Base-by-base conservation (phyloP, 768 basidiomycete species). In the Phanerodontia chrysosporium region DNA sequence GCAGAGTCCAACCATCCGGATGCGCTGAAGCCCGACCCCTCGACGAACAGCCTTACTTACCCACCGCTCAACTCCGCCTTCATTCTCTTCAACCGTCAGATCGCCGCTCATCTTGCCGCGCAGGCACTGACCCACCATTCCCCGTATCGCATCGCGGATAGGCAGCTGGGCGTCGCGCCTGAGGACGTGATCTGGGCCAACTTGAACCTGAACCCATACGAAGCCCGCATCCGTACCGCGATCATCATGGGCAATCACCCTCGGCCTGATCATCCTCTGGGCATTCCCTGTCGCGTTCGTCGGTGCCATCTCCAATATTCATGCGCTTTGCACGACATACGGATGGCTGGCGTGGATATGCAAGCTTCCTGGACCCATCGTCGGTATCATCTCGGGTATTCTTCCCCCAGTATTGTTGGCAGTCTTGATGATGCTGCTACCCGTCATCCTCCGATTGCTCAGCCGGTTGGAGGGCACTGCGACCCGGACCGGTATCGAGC, bases 171-270 rank as follows among this genome's bases (percentile, higher is more conserved):
- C 70, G 86, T 96, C 54, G 81, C 88, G 0, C 95, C 95, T 0
- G 79, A 81, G 28, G 95, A 97, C 72, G 88, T 99, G 48, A 88
- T 98, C 62, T 98, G 96, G 95, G 74, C 80, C 3, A 98, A 97
- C 70, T 78, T 99, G 9, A 82, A 83, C 29, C 70, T 98, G 76
- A 96, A 95, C 69, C 89, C 93, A 0, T 98, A 97, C 65, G 92
- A 95, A 59, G 69, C 68, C 10, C 68, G 69, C 27, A 28, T 73
- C 5, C 66, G 73, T 16, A 62, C 36, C 16, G 65, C 68, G 13
- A 74, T 91, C 49, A n/a, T 87, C 86, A 44, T 96, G 89, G 72
- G 84, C 84, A 0, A 75, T 80, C 2, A 97, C 95, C 0, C 81
- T 84, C 12, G 95, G 78, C 0, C 73, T 98, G 45, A 90, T 98